These are phyloP conservation scores for Mycosarcoma mackinlayi DNA, from an alignment of 1,284 basidiomycete genomes.

Conservation along the genomic window DNA sequence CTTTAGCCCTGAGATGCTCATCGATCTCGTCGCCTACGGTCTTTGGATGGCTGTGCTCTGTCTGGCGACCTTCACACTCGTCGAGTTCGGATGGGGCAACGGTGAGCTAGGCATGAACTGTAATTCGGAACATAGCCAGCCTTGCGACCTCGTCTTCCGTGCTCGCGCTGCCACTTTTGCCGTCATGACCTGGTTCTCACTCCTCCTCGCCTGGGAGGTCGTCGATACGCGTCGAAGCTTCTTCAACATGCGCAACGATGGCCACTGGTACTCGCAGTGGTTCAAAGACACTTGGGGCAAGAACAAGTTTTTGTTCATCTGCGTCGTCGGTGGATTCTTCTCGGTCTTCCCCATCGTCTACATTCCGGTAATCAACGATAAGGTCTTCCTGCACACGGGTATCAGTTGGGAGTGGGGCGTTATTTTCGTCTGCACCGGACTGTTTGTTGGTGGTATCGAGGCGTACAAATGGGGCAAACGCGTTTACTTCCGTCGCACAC, in stretches of 20 bases:
- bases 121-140: conserved; percentile 59
- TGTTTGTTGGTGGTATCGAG: conserved; percentile 63
- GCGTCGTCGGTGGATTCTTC: conserved; percentile 70
- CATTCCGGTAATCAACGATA: conserved; percentile 69
- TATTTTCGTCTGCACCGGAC: conserved; percentile 59
- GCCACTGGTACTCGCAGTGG: conserved; percentile 58
- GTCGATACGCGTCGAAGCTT: conserved; percentile 66
- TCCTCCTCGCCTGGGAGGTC: conserved; percentile 69
- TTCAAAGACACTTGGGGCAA: conserved; percentile 58
- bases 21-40: conserved; percentile 76
- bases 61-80: conserved; percentile 67
- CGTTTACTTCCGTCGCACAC: conserved; percentile 35
- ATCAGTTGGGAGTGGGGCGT: conserved; percentile 68
- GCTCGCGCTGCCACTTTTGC: conserved; percentile 68
- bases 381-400: conserved; percentile 66
- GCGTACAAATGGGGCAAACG: conserved; percentile 64
- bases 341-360: conserved; percentile 73
- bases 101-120: conserved; percentile 63
- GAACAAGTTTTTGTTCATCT: conserved; percentile 65
- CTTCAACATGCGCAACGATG: conserved; percentile 62
- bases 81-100: conserved; percentile 58
- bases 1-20: conserved; percentile 65
- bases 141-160: conserved; percentile 66
- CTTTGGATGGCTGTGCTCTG: conserved; percentile 75
- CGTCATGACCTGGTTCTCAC: conserved; percentile 65